Percentiles rank a stretch among this genome's conserved stretches.
Evolutionary conservation across 2,329 filamentous ascomycete genomes (phyloP).

Genomic region (Ciborinia camelliae): DNA sequence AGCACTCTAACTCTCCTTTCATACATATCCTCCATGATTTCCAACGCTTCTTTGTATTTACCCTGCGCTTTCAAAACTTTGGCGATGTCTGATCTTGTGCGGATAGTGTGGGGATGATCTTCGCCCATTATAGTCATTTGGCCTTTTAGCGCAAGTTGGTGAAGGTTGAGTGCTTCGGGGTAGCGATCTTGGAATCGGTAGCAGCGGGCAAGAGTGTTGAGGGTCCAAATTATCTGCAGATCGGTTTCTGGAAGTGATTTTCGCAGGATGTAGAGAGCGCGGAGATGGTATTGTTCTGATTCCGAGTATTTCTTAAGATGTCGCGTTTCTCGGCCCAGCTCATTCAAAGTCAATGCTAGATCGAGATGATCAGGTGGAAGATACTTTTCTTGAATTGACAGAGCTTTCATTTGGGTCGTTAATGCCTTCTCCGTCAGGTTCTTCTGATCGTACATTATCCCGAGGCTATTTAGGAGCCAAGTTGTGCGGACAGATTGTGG

Average conservation of each 20-base stretch:
- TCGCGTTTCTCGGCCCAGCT: conserved; percentile 13
- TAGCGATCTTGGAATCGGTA: conserved; percentile 11
- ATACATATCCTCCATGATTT: conserved; percentile 11
- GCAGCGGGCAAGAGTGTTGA: conserved; percentile 13
- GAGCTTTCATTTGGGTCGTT: conserved; percentile 5
- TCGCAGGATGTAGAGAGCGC: conserved; percentile 3
- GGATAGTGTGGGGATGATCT: conserved; percentile 9
- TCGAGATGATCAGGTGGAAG: conserved; percentile 10
- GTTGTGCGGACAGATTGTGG: neutral
- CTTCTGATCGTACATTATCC: conserved; percentile 18
- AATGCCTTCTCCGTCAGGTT: neutral
- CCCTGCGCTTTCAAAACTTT: conserved; percentile 5
- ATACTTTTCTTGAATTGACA: conserved; percentile 3
- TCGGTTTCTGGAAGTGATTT: conserved; percentile 12
- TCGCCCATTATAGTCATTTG: conserved; percentile 10
- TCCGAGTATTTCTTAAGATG: conserved; percentile 9
- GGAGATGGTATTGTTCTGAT: conserved; percentile 14
- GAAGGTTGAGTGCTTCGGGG: conserved; percentile 1
- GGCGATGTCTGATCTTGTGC: conserved; percentile 3
- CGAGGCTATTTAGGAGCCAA: conserved; percentile 15
- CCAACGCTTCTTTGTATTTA: conserved; percentile 6
- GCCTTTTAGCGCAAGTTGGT: conserved; percentile 3
- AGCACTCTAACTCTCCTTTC: neutral
- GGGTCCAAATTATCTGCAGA: conserved; percentile 8
- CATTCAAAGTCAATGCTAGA: conserved; percentile 13